Conservation (phyloP, 2,329 filamentous ascomycete species). For the Chrysosporium keratinophilum region DNA sequence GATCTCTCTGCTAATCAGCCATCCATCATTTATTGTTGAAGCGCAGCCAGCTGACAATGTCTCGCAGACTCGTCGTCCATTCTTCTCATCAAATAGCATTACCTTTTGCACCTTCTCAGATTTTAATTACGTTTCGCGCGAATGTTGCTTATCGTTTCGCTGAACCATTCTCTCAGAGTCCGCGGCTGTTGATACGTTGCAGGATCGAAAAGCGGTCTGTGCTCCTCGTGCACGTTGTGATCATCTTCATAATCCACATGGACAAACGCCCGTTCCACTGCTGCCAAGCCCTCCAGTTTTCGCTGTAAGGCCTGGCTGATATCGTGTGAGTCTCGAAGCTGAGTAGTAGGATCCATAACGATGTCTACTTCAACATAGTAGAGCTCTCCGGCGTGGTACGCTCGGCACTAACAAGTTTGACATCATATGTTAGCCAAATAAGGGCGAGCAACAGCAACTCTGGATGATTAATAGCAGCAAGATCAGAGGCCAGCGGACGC, state of each 20-base stretch:
- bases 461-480: background rate
- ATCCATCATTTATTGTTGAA: no score
- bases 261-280: constrained; percentile 39
- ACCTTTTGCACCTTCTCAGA: background rate
- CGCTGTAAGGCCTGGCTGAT: constrained; percentile 51
- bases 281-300: constrained; percentile 47
- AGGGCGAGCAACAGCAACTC: background rate
- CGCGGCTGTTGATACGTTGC: constrained; percentile 6
- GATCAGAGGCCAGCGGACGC: background rate
- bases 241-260: constrained; percentile 38
- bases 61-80: no score
- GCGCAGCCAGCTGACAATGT: no score
- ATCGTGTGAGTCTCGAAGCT: constrained; percentile 49
- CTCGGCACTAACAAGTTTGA: constrained; percentile 35
- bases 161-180: constrained; percentile 11
- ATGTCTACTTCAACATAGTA: constrained; percentile 55
- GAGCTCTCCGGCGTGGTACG: constrained; percentile 52
- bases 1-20: no score
- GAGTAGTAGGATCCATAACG: constrained; percentile 47
- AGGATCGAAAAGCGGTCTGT: constrained; percentile 10
- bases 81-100: background rate
- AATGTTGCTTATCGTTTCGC: background rate
- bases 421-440: constrained; percentile 1
- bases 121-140: background rate
- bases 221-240: constrained; percentile 13